These are phyloP conservation scores for Diaporthe sp. DNA, from an alignment of 2,329 filamentous ascomycete genomes.

Conservation along the genomic window DNA sequence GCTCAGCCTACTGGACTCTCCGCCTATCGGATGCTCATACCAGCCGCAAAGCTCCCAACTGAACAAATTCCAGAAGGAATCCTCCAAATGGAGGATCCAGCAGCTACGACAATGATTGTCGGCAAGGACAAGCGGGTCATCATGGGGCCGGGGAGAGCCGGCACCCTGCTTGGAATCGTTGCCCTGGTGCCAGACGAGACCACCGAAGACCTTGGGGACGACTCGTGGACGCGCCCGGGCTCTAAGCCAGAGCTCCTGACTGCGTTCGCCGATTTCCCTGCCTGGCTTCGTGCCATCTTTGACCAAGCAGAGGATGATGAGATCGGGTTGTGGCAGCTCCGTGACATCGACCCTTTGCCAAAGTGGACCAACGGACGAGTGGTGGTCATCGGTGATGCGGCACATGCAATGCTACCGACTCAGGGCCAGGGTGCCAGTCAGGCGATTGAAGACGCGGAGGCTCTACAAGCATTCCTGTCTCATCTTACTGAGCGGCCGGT, in stretches of 20 bases:
- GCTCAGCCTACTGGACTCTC: slow-evolving; percentile 52
- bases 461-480: slow-evolving; percentile 48
- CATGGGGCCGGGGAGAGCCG: slow-evolving; percentile 1
- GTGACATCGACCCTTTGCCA: slow-evolving; percentile 56
- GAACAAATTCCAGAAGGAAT: slow-evolving; percentile 53
- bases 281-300: slow-evolving; percentile 53
- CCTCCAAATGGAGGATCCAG: slow-evolving; percentile 35
- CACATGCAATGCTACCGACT: slow-evolving; percentile 51
- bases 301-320: slow-evolving; percentile 43
- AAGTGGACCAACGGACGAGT: slow-evolving; percentile 50
- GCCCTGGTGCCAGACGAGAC: slow-evolving; percentile 2
- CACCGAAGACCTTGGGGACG: slow-evolving; percentile 39
- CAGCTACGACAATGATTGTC: slow-evolving; percentile 2
- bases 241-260: slow-evolving; percentile 51
- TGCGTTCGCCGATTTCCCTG: slow-evolving; percentile 56
- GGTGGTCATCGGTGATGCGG: slow-evolving; percentile 43
- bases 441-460: slow-evolving; percentile 56
- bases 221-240: slow-evolving; percentile 56
- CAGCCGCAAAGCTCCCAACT: slow-evolving; percentile 57
- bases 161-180: background rate
- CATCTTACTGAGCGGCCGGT: slow-evolving; percentile 39
- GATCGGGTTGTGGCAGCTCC: slow-evolving; percentile 58
- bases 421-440: slow-evolving; percentile 58
- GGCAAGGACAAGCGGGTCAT: slow-evolving; percentile 5
- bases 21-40: slow-evolving; percentile 53